Evolutionary conservation across 805 yeast species (phyloP).

Genomic region (Candida argentea): DNA sequence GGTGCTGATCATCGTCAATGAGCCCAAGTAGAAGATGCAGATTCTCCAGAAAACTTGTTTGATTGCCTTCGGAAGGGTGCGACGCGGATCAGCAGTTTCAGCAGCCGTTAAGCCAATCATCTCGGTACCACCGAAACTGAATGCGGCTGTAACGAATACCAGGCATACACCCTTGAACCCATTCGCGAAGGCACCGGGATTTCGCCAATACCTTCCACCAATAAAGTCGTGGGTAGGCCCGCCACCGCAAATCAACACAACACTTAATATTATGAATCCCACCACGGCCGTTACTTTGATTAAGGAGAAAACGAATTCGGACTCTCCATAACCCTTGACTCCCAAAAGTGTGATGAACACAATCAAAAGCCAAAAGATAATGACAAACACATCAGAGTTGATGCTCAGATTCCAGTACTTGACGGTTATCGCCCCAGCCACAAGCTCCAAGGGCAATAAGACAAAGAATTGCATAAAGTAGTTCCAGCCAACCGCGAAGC

Average conservation of each 20-base stretch:
- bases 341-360: constrained; percentile 40
- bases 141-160: constrained; percentile 30
- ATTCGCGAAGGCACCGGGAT: constrained; percentile 46
- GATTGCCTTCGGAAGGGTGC: constrained; percentile 26
- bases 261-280: constrained; percentile 38
- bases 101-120: constrained; percentile 32
- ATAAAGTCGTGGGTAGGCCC: constrained; percentile 39
- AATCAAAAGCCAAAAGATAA: constrained; percentile 40
- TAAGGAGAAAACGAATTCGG: constrained; percentile 40
- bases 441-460: constrained; percentile 48
- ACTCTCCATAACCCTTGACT: constrained; percentile 47
- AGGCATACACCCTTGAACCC: constrained; percentile 33
- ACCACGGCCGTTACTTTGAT: constrained; percentile 39
- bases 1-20: constrained; percentile 13
- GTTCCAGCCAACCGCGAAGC: constrained; percentile 46
- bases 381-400: constrained; percentile 52
- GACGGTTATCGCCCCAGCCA: constrained; percentile 51
- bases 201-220: constrained; percentile 41
- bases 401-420: constrained; percentile 43
- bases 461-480: constrained; percentile 49
- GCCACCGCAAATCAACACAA: constrained; percentile 41
- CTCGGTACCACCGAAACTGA: constrained; percentile 31
- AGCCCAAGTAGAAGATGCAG: constrained; percentile 23
- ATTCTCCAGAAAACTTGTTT: constrained; percentile 34
- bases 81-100: constrained; percentile 26